Evolutionary conservation across 2,329 filamentous ascomycete species (phyloP), one percentile per base, ranked within the genome.

Genomic region (Xylaria polymorpha): DNA sequence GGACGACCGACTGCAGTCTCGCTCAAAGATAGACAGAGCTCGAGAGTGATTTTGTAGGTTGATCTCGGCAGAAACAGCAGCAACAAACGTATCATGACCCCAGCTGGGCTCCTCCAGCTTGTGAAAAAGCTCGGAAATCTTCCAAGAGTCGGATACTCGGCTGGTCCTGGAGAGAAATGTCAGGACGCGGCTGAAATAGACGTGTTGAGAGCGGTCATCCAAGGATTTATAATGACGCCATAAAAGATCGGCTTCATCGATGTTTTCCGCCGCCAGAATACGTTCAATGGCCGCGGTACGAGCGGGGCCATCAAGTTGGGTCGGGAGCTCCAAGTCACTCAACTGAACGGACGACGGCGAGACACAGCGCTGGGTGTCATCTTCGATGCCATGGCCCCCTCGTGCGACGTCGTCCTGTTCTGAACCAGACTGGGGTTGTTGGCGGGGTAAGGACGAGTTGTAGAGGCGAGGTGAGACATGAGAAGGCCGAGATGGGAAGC

Each of bases 71-170:
- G 79, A 75, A 4, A 87, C 75, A 9, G 79, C 83, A 0, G 81
- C 79, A 2, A 80, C 73, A 3, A 86, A 79, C 4, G 81, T 66
- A 3, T 78, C 74, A 14, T 83, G 76, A 18, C 81, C 80, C 85
- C 84, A 86, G 7, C 76, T 66, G 0, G 78, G 71, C 1, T 72
- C 43, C 0, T 79, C 73, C 1, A 85, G 74, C 37, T 80, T 75
- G 2, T 77, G 77, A 60, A 87, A 85, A 1, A 87, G 68, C 2
- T 83, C 79, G 4, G 81, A 75, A n/a, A 85, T 80, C 64, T 85
- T 82, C 73, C 80, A 80, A 1, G 81, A 81, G 58, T 87, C 84
- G 3, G 83, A 76, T 9, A 81, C 72, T n/a, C 81, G 80, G 5
- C 74, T 75, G 3, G 85, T 86, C 18, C 73, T 78, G 6, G 83